A percentile compares a stretch with the other conserved stretches of the same genome.
Conservation (phyloP, 2,329 filamentous ascomycete genomes). For the Botryotinia convoluta region DNA sequence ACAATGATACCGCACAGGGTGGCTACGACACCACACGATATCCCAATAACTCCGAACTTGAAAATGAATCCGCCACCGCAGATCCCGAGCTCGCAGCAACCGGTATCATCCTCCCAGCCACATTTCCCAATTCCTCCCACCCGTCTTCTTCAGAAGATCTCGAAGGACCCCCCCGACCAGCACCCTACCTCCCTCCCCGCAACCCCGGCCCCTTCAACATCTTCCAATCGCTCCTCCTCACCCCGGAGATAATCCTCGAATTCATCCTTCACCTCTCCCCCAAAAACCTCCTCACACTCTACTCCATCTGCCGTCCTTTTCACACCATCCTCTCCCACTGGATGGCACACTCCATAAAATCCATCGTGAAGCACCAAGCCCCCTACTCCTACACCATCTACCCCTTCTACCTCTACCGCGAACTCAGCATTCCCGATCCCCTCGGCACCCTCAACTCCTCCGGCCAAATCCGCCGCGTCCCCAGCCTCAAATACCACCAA, state of each 20-base stretch:
- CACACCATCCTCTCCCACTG: not conserved
- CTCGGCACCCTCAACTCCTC: conserved; percentile 42
- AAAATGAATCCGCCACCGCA: not conserved
- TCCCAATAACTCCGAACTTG: not conserved
- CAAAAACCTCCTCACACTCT: not conserved
- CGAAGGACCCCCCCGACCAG: not conserved
- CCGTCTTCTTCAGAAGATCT: not conserved
- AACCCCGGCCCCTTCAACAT: conserved; percentile 6
- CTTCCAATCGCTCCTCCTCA: not conserved
- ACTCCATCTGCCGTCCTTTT: not conserved
- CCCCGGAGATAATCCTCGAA: conserved; percentile 4
- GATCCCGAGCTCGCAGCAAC: not conserved
- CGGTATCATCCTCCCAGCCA: not conserved
- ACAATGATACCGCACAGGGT: not conserved
- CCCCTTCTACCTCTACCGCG: conserved; percentile 57
- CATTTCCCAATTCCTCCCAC: not conserved
- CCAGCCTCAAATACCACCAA: conserved; percentile 64
- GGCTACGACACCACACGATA: not conserved
- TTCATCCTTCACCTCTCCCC: not conserved
- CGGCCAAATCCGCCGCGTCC: conserved; percentile 50
- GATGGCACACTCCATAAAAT: conserved; percentile 35
- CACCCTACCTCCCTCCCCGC: not conserved
- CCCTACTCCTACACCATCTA: conserved; percentile 53
- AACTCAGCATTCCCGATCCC: conserved; percentile 60
- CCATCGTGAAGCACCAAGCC: conserved; percentile 55